Evolutionary conservation across 805 yeast genomes (phyloP).

Genomic region (Clavispora fructus): DNA sequence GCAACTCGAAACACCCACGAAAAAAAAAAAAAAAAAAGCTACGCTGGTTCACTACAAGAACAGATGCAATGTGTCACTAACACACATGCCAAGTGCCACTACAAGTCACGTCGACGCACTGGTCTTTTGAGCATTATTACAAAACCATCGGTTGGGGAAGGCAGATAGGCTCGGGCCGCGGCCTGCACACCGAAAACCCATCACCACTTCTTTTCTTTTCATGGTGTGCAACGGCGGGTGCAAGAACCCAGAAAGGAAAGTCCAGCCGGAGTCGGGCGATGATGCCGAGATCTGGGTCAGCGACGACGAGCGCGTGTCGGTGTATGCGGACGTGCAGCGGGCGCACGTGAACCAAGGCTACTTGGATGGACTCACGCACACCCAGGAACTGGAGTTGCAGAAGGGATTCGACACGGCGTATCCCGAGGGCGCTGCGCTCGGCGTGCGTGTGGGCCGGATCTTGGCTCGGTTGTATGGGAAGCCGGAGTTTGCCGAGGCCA

Average conservation of each 20-base stretch:
- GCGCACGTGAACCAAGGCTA: constrained; percentile 78
- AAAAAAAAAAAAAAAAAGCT: no score
- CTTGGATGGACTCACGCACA: constrained; percentile 66
- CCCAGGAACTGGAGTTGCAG: constrained; percentile 69
- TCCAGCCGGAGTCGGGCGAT: background rate
- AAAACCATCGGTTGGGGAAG: no score
- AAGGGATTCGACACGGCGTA: constrained; percentile 78
- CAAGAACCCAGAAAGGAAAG: background rate
- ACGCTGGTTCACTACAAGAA: no score
- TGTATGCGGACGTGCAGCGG: constrained; percentile 37
- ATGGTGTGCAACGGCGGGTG: constrained; percentile 14
- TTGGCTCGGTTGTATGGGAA: constrained; percentile 42
- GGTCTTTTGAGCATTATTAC: no score
- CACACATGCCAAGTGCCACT: no score
- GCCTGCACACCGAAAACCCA: background rate
- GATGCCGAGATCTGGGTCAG: constrained; percentile 33
- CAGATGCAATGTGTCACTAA: no score
- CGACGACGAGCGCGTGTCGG: constrained; percentile 17
- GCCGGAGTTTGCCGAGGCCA: constrained; percentile 30
- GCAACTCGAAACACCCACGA: no score
- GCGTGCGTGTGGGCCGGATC: constrained; percentile 59
- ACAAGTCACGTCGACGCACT: no score
- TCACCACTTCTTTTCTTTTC: background rate
- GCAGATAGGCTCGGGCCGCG: no score
- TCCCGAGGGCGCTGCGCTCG: constrained; percentile 68